Evolutionary conservation across 495 filamentous ascomycete species (phyloP).

Genomic region (Neurospora sublineolata): DNA sequence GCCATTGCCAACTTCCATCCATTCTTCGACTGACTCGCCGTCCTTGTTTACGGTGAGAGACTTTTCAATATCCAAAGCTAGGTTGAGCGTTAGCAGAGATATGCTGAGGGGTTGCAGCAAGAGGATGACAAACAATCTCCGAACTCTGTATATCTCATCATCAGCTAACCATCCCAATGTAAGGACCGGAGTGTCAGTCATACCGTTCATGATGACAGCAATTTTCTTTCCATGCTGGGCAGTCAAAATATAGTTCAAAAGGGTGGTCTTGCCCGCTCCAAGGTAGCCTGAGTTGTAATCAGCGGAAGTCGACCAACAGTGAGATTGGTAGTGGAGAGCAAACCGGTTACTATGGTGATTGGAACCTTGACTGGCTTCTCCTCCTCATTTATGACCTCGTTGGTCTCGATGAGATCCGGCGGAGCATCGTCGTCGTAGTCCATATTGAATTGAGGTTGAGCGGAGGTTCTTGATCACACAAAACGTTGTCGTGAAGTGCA

Average conservation of each 20-base stretch:
- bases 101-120: not conserved
- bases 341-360: slow-evolving; percentile 90
- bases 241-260: slow-evolving; percentile 89
- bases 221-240: slow-evolving; percentile 94
- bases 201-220: slow-evolving; percentile 92
- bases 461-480: not conserved
- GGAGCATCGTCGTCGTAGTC: slow-evolving; percentile 61
- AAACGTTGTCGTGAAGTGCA: not conserved
- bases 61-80: slow-evolving; percentile 89
- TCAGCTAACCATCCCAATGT: not conserved
- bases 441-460: slow-evolving; percentile 17
- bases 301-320: slow-evolving; percentile 4
- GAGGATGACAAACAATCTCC: slow-evolving; percentile 62
- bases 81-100: slow-evolving; percentile 12
- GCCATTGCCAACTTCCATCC: slow-evolving; percentile 91
- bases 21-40: slow-evolving; percentile 80
- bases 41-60: slow-evolving; percentile 77
- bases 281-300: slow-evolving; percentile 50
- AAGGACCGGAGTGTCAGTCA: not conserved
- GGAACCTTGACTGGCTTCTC: slow-evolving; percentile 60
- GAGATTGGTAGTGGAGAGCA: slow-evolving; percentile 9
- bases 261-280: slow-evolving; percentile 88
- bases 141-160: slow-evolving; percentile 51
- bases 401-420: slow-evolving; percentile 56
- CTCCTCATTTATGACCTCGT: slow-evolving; percentile 24